Evolutionary conservation across 2,329 filamentous ascomycete genomes (phyloP), one percentile per base, ranked within the genome.

Genomic region (Aspergillus clavatus): DNA sequence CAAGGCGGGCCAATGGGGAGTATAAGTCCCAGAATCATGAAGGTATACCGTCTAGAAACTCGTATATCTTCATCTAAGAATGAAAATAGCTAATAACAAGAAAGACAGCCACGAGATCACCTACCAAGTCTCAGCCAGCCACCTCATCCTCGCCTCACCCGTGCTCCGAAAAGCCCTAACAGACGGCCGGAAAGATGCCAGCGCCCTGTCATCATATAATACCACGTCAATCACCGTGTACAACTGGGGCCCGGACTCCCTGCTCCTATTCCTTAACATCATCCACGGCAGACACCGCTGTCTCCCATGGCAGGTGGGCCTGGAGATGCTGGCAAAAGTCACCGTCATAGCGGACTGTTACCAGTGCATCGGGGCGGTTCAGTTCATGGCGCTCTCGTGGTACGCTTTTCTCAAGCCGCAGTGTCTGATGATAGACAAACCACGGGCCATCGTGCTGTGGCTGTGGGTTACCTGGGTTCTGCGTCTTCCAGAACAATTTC

Each of bases 81-180:
- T n/a, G n/a, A n/a, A n/a, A n/a, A n/a, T n/a, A n/a, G n/a, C n/a
- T n/a, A n/a, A n/a, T n/a, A n/a, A n/a, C n/a, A n/a, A n/a, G n/a
- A n/a, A n/a, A n/a, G n/a, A n/a, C n/a, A 31, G 16, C 28, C n/a
- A 31, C 2, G 28, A 35, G 19, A 21, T 23, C 22, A 37, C 8
- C 12, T 43, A 16, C 10, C 51, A 48, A 33, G 52, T 54, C 3
- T 54, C 52, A 22, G 47, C 45, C 0, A 53, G 49, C n/a, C 54
- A 55, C 41, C 29, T 57, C n/a, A 52, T 41, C n/a, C 40, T 55
- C 26, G 45, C 49, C 2, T 57, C 54, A 18, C 33, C 47, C 2
- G 26, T 46, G 19, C 54, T 57, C 18, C 49, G 48, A 21, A 39
- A 16, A 7, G 12, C 38, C 11, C 23, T 57, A 5, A 47, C 36